Evolutionary conservation across 2,329 filamentous ascomycete species (phyloP).

Genomic region (Trichoderma harzianum): DNA sequence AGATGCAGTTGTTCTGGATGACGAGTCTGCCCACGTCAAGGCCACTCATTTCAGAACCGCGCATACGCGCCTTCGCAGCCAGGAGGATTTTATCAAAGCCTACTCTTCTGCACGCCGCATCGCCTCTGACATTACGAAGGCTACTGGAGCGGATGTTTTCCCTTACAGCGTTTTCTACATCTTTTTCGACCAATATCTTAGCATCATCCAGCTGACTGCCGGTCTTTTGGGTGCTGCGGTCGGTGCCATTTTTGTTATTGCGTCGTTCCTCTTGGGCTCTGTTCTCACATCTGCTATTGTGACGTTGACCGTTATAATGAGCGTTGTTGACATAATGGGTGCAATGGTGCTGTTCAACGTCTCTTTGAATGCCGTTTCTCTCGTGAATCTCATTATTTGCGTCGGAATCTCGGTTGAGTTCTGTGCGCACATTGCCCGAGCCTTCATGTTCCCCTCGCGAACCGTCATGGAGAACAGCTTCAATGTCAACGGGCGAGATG

Average conservation of each 20-base stretch:
- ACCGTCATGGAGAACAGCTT: slow-evolving; percentile 74
- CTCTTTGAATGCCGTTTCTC: slow-evolving; percentile 87
- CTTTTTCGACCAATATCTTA: slow-evolving; percentile 96
- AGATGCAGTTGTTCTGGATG: slow-evolving; percentile 75
- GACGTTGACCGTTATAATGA: slow-evolving; percentile 87
- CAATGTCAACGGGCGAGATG: slow-evolving; percentile 76
- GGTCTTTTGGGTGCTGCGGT: slow-evolving; percentile 79
- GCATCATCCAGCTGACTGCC: slow-evolving; percentile 75
- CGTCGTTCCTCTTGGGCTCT: slow-evolving; percentile 78
- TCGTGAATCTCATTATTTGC: slow-evolving; percentile 96
- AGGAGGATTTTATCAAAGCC: slow-evolving; percentile 88
- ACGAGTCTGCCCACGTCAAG: slow-evolving; percentile 61
- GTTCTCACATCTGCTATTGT: slow-evolving; percentile 77
- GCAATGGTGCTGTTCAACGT: slow-evolving; percentile 89
- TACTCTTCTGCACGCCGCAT: slow-evolving; percentile 89
- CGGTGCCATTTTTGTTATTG: slow-evolving; percentile 78
- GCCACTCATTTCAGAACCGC: slow-evolving; percentile 90
- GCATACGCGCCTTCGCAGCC: slow-evolving; percentile 81
- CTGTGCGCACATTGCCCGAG: slow-evolving; percentile 92
- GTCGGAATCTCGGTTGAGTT: slow-evolving; percentile 97
- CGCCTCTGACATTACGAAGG: slow-evolving; percentile 66
- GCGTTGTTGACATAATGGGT: slow-evolving; percentile 87
- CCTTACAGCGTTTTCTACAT: slow-evolving; percentile 98
- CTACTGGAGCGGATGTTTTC: slow-evolving; percentile 80
- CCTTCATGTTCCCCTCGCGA: slow-evolving; percentile 88